Evolutionary conservation across 2,329 filamentous ascomycete species (phyloP).

Genomic region (Ceratocystis diversiconidia): DNA sequence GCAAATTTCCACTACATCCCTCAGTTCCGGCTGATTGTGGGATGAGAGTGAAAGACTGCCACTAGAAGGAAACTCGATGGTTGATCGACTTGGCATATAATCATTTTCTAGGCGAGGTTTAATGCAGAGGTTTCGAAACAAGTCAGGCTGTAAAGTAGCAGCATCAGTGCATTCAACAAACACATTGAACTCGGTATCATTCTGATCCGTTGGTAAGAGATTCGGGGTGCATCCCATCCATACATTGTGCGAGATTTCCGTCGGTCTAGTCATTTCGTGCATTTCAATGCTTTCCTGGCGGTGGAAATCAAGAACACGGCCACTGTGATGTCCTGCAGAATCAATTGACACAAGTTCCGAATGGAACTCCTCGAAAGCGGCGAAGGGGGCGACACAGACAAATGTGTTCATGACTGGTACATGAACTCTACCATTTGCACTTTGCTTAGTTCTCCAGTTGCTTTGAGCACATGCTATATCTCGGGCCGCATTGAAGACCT

Average conservation of each 20-base stretch:
- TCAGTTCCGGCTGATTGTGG: conserved; percentile 69
- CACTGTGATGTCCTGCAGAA: conserved; percentile 55
- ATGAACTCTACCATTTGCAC: conserved; percentile 33
- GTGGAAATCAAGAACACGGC: conserved; percentile 73
- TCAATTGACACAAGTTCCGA: conserved; percentile 62
- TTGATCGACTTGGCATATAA: background rate
- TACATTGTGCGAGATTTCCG: conserved; percentile 78
- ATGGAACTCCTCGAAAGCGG: conserved; percentile 55
- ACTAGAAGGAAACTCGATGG: conserved; percentile 76
- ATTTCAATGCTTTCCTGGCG: conserved; percentile 83
- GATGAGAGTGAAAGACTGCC: conserved; percentile 80
- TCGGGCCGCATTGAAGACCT: conserved; percentile 49
- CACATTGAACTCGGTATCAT: conserved; percentile 59
- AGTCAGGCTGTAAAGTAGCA: conserved; percentile 58
- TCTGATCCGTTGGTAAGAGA: conserved; percentile 43
- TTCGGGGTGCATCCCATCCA: conserved; percentile 63
- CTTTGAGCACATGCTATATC: conserved; percentile 63
- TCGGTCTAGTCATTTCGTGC: conserved; percentile 80
- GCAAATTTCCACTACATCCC: conserved; percentile 73
- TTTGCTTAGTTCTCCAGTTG: conserved; percentile 54
- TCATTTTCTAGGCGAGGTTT: conserved; percentile 7
- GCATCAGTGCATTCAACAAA: conserved; percentile 81
- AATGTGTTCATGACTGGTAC: conserved; percentile 73
- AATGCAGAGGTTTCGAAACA: conserved; percentile 33
- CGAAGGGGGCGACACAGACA: conserved; percentile 49